Base-by-base conservation (phyloP, 176 grass and related monocot genomes). In the Guadua angustifolia region DNA sequence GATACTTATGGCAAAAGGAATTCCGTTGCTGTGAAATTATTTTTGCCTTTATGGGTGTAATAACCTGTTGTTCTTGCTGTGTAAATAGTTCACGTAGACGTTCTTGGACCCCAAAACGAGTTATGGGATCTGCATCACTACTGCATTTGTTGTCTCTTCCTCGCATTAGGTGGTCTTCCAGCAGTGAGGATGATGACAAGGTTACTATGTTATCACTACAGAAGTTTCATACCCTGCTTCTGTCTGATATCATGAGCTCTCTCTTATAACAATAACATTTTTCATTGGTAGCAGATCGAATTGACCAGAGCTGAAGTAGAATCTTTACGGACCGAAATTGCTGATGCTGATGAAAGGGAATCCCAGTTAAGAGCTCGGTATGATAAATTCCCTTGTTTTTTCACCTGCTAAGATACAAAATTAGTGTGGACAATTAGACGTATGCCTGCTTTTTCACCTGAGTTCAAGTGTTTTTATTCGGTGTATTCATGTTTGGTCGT, bases 291-390 rank as follows among this genome's bases (percentile, higher is more conserved):
- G 13, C 83, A 95, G 95, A 78, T 95, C 3, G 83, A 86, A 18
- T 72, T 98, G 81, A 93, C 91, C 40, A 98, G 84, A 81, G 91
- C 93, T 81, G 87, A 98, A 68, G 67, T 98, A 59, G 91, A 98
- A 79, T 88, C 91, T 0, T 83, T 98, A 59, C 89, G 82, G 22
- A 88, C 91, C 0, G 93, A 95, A 88, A 93, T 98, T 43, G 80
- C 83, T 1, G 91, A 95, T 26, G 89, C 87, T 42, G 93, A 95
- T 25, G 95, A 95, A 50, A 95, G 95, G 70, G 95, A 98, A 52
- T 93, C 85, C 51, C 89, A 92, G 50, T 80, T 93, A 64, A 95
- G 93, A 91, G 95, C 95, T 78, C 89, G 92, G 95, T 98, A 94
- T 80, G 91, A 60, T 80, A 56, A 45, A 36, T 7, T 66, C 7